Evolutionary conservation across 73 alveolate genomes (phyloP).

Genomic region (Tetrahymena elliotti): DNA sequence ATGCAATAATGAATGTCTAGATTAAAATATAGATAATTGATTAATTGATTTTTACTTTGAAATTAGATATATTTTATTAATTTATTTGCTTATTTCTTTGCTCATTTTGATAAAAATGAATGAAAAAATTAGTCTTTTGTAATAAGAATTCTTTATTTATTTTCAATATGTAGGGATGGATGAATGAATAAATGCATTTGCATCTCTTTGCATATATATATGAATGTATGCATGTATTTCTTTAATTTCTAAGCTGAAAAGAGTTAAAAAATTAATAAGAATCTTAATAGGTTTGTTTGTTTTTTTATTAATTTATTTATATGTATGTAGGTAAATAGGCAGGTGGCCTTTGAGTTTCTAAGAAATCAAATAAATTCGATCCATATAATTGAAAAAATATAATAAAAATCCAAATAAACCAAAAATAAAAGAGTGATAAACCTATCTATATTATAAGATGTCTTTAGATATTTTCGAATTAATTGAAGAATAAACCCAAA

Average conservation of each 20-base stretch:
- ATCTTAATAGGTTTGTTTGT: background rate
- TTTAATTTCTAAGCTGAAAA: no score
- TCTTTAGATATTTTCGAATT: background rate
- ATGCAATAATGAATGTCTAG: no score
- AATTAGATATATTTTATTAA: no score
- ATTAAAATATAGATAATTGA: no score
- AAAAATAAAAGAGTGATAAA: background rate
- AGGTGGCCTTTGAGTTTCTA: background rate
- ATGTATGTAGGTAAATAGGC: background rate
- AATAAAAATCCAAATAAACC: background rate
- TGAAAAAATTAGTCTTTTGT: background rate
- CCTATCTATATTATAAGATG: background rate
- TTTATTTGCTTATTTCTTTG: background rate
- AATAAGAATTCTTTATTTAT: background rate
- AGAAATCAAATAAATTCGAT: background rate
- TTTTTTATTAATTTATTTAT: background rate
- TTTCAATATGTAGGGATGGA: no score
- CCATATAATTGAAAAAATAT: background rate
- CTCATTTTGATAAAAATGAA: background rate
- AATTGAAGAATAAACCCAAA: slow-evolving; percentile 14
- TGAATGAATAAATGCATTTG: no score
- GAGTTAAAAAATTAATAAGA: background rate
- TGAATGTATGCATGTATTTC: background rate
- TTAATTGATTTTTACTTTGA: no score
- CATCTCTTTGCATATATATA: no score